Base-by-base conservation (phyloP, 2,329 filamentous ascomycete species). In the Teratosphaeria gauchensis region DNA sequence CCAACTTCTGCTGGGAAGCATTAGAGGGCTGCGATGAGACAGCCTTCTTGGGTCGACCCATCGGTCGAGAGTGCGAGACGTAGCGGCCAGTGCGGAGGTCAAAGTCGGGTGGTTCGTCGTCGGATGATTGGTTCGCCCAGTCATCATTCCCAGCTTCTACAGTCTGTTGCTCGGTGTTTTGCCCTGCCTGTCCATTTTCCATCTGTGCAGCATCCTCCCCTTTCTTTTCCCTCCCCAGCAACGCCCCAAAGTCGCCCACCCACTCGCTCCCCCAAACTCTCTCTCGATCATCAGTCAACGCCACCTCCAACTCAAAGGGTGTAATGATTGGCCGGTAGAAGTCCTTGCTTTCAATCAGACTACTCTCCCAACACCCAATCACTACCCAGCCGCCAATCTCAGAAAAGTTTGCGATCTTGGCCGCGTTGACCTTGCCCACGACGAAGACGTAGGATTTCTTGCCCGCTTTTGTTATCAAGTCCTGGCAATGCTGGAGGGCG, bases 401-500 rank as follows among this genome's bases (percentile, higher is more conserved):
- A 59, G 88, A 84, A 75, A 99, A 99, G 74, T 99, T 99, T 54
- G 94, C 94, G 24, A 99, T 81, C 73, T 99, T 99, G 42, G 92
- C 92, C 0, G 92, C 87, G 69, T 97, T 99, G 30, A 99, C 80
- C 73, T 97, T 97, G 60, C 94, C 94, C 0, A 99, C 94, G 1
- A 99, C 94, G 54, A 99, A 90, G 1, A 92, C 90, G 73, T 99
- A 99, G 71, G 84, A 88, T 77, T 97, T 99, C 77, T 97, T 97
- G 11, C 91, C 92, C 0, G 90, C 89, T 0, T 79, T 81, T 0
- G 84, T 81, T 65, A 99, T 95, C 62, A 86, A 83, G 7, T 77
- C 73, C 60, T 88, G 85, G 33, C 96, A 81, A 57, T 87, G 81
- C 14, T 87, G 81, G 48, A 97, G 84, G 0, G 92, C 91, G 14